Evolutionary conservation across 441 rosid species (phyloP), one percentile per base, ranked within the genome.

Genomic region (Kokia cookei): DNA sequence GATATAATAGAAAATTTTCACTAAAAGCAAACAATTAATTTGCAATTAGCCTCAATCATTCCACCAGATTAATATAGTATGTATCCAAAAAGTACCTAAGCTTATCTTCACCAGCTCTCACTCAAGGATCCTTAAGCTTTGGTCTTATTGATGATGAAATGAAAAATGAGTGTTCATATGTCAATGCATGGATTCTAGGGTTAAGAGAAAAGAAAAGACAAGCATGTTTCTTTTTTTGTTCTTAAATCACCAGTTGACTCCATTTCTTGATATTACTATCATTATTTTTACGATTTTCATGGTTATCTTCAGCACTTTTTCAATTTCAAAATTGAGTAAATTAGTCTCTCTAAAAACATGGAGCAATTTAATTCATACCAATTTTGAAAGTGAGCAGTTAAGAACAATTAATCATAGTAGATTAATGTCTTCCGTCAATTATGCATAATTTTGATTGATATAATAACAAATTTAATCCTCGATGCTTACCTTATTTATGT

Each of bases 191-290:
- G 94, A 94, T 92, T 92, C 97, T 84, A 80, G 73, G 86, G 84
- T 65, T 81, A 14, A 63, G 82, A 82, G 78, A 82, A 66, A 83
- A 67, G 93, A 92, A 96, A 92, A 90, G 76, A 86, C 88, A 90
- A 87, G 81, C 86, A 73, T 83, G 77, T 61, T 77, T 84, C 40
- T 72, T 3, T 11, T 11, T 4, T 62, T 53, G 1, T 2, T 17
- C 12, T 79, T 67, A 24, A 58, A 76, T 63, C 69, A 4, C 37
- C 37, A 32, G 37, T 32, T 32, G 37, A 32, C 37, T 32, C 6
- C 37, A 32, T 32, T 32, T 32, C 1, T 32, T 32, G 35, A 32
- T 32, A 1, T 5, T 32, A 5, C 5, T 4, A 32, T 32, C 6
- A 32, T 32, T 32, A 32, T 32, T 32, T 32, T 32, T 4, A 4